Conservation (phyloP, 2,329 filamentous ascomycete genomes). For the Fusarium neocosmosporiellum region DNA sequence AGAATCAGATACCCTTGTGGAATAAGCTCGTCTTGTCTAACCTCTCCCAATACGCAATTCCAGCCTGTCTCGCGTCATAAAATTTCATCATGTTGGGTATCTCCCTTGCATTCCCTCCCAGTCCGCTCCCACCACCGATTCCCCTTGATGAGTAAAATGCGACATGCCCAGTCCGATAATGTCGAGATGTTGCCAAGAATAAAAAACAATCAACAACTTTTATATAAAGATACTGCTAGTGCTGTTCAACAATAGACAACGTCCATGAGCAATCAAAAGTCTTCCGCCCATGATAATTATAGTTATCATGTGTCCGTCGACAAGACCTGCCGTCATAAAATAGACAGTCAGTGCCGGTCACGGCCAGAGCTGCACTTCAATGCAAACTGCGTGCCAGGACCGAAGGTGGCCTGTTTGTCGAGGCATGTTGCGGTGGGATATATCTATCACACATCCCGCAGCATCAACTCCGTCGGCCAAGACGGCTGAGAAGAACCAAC, state of each 20-base stretch:
- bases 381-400: not conserved
- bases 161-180: not conserved
- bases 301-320: conserved; percentile 29
- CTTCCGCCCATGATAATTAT: conserved; percentile 3
- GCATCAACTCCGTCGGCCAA: conserved; percentile 2
- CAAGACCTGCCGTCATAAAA: conserved; percentile 11
- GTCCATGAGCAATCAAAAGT: conserved; percentile 20
- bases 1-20: conserved; percentile 2
- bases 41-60: conserved; percentile 1
- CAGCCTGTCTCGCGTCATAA: conserved; percentile 18
- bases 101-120: not conserved
- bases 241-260: conserved; percentile 6
- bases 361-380: not conserved
- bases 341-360: conserved; percentile 4
- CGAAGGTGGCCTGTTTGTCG: conserved; percentile 16
- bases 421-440: conserved; percentile 36
- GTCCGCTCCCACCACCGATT: not conserved
- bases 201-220: conserved; percentile 26
- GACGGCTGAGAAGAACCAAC: conserved; percentile 19
- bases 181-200: conserved; percentile 1
- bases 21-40: conserved; percentile 20
- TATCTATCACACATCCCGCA: conserved; percentile 41
- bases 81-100: conserved; percentile 9
- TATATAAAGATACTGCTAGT: conserved; percentile 27
- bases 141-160: not conserved